These are phyloP conservation scores for Trichophyton rubrum DNA, from an alignment of 2,329 filamentous ascomycete genomes.

Conservation along the genomic window DNA sequence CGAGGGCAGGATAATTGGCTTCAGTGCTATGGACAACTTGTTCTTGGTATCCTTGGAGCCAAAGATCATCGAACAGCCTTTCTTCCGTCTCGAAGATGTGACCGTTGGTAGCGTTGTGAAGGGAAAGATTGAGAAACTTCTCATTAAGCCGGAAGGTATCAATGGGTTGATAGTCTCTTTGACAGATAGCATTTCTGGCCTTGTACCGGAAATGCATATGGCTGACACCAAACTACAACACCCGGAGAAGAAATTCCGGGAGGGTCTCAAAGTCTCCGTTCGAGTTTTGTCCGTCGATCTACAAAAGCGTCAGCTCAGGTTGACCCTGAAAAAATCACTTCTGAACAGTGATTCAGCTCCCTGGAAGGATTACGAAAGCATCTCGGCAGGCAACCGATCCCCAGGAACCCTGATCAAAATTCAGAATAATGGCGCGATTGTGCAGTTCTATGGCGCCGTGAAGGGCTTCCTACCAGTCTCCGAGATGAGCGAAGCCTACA, in stretches of 20 bases:
- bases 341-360: constrained; percentile 77
- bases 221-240: constrained; percentile 79
- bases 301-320: constrained; percentile 62
- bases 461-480: constrained; percentile 81
- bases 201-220: constrained; percentile 78
- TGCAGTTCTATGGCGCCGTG: constrained; percentile 81
- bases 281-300: constrained; percentile 71
- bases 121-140: constrained; percentile 70
- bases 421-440: constrained; percentile 63
- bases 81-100: constrained; percentile 83
- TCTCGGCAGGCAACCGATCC: constrained; percentile 61
- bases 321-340: constrained; percentile 89
- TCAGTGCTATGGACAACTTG: constrained; percentile 73
- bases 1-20: constrained; percentile 69
- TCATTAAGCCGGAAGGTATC: constrained; percentile 66
- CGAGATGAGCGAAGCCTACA: constrained; percentile 97
- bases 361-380: constrained; percentile 64
- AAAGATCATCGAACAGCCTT: constrained; percentile 71
- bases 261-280: constrained; percentile 71
- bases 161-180: constrained; percentile 71
- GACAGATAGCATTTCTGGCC: constrained; percentile 74
- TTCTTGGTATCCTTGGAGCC: constrained; percentile 78
- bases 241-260: constrained; percentile 90
- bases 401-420: constrained; percentile 81
- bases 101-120: constrained; percentile 67